Percentiles rank a stretch among this genome's conserved stretches.
These are phyloP conservation scores for Colletotrichum paranaense DNA, from an alignment of 2,329 filamentous ascomycete species.

Conservation along the genomic window DNA sequence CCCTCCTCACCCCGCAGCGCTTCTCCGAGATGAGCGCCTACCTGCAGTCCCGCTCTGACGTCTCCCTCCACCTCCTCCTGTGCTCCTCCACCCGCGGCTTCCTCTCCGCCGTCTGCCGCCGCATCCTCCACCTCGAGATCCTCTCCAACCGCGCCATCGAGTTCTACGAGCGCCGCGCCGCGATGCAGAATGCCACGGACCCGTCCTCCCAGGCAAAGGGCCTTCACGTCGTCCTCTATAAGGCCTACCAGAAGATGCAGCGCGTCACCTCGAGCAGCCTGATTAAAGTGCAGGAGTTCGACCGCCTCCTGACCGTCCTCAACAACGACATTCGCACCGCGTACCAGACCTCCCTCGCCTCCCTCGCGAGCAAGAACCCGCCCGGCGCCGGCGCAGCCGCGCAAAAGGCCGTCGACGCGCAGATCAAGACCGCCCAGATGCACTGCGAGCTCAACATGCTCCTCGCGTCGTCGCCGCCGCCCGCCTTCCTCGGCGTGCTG, in stretches of 20 bases:
- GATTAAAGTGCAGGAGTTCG: slow-evolving; percentile 70
- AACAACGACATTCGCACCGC: slow-evolving; percentile 61
- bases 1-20: slow-evolving; percentile 58
- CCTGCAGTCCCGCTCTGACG: slow-evolving; percentile 65
- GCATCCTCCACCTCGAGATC: slow-evolving; percentile 67
- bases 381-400: slow-evolving; percentile 43
- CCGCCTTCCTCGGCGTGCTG: slow-evolving; percentile 66
- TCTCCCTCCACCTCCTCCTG: slow-evolving; percentile 73
- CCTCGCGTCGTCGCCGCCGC: slow-evolving; percentile 58
- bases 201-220: slow-evolving; percentile 50
- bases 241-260: slow-evolving; percentile 66
- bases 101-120: slow-evolving; percentile 75
- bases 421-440: slow-evolving; percentile 58
- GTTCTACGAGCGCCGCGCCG: slow-evolving; percentile 57
- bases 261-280: slow-evolving; percentile 61
- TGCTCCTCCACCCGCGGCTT: slow-evolving; percentile 81
- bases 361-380: slow-evolving; percentile 57
- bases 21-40: slow-evolving; percentile 62
- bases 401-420: slow-evolving; percentile 55
- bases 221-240: slow-evolving; percentile 64
- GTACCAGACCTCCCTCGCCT: slow-evolving; percentile 59
- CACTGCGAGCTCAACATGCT: slow-evolving; percentile 65
- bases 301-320: slow-evolving; percentile 67
- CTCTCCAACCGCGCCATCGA: slow-evolving; percentile 61
- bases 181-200: slow-evolving; percentile 54